Evolutionary conservation across 2,329 filamentous ascomycete species (phyloP), one percentile per base, ranked within the genome.

Genomic region (Fusarium guadeloupense): DNA sequence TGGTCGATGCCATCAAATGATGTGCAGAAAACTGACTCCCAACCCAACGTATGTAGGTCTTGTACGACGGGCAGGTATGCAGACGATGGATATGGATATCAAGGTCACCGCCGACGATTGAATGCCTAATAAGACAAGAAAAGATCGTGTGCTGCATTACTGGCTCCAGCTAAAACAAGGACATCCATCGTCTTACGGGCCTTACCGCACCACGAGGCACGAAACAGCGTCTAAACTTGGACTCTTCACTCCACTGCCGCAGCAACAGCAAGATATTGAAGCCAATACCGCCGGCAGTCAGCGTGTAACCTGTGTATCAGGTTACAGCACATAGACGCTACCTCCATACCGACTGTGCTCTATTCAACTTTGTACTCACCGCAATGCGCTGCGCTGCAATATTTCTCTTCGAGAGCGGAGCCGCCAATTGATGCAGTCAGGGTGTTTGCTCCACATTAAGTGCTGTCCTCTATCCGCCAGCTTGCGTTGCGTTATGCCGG

Each of bases 261-360:
- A 51, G 44, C 43, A 55, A 58, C 38, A 56, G 28, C 28, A 26
- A 16, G n/a, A n/a, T n/a, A n/a, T n/a, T n/a, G n/a, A 38, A n/a
- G 13, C 34, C 45, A 54, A 51, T 59, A 60, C 44, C 54, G 54
- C 46, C 59, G 49, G 59, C 57, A 54, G 30, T 59, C 59, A 54
- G 50, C 14, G 37, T 56, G 50, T 47, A 45, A 45, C 58, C 23
- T 33, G 35, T 41, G 54, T 55, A 46, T 59, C 59, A 59, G 59
- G 51, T 57, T 62, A 64, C 61, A 64, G 38, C 55, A 61, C 60
- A 62, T 60, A 49, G 33, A 8, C 13, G 42, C 44, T 45, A 28
- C 35, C 52, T 43, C 49, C 52, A 25, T 42, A 49, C 51, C 45
- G 31, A 30, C 37, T 40, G 34, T 30, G 13, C 17, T 28, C 50